phyloP scores from a whole-genome alignment of 2,329 filamentous ascomycete species.

The Neonectria magnoliae region DNA sequence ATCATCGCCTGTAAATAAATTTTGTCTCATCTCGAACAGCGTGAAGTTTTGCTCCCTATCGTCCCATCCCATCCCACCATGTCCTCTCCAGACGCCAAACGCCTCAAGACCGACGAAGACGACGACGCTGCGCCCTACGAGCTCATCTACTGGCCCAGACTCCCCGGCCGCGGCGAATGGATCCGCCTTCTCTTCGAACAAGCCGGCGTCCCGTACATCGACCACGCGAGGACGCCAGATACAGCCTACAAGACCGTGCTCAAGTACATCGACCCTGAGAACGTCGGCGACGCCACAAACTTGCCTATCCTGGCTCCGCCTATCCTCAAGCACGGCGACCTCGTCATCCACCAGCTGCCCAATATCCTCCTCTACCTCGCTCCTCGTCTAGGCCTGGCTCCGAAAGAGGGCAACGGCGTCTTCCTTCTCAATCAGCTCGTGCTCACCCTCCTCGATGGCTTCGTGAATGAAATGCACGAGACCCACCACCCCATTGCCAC shows the following conservation, averaged over 20 bases:
- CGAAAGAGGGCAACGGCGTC: constrained; percentile 53
- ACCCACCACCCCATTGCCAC: constrained; percentile 76
- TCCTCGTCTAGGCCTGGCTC: constrained; percentile 65
- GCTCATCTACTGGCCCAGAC: constrained; percentile 75
- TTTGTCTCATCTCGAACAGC: not conserved
- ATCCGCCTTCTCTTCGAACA: constrained; percentile 79
- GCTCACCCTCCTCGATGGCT: constrained; percentile 75
- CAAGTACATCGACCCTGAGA: constrained; percentile 55
- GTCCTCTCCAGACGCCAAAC: constrained; percentile 41
- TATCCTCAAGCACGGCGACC: constrained; percentile 68
- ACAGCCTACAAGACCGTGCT: constrained; percentile 64
- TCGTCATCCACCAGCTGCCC: constrained; percentile 74
- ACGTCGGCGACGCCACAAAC: constrained; percentile 64
- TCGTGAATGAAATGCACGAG: constrained; percentile 78
- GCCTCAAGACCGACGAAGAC: constrained; percentile 51
- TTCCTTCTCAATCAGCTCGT: constrained; percentile 71
- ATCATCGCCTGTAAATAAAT: not conserved
- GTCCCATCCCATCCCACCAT: constrained; percentile 7
- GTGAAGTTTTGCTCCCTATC: not conserved
- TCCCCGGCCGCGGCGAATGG: constrained; percentile 80
- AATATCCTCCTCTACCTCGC: constrained; percentile 79
- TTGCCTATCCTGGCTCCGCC: constrained; percentile 75
- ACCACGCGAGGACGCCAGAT: constrained; percentile 55
- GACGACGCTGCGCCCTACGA: constrained; percentile 64
- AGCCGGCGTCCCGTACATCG: constrained; percentile 70